Evolutionary conservation across 148 eudicot species (phyloP).

Genomic region (Camellia japonica): DNA sequence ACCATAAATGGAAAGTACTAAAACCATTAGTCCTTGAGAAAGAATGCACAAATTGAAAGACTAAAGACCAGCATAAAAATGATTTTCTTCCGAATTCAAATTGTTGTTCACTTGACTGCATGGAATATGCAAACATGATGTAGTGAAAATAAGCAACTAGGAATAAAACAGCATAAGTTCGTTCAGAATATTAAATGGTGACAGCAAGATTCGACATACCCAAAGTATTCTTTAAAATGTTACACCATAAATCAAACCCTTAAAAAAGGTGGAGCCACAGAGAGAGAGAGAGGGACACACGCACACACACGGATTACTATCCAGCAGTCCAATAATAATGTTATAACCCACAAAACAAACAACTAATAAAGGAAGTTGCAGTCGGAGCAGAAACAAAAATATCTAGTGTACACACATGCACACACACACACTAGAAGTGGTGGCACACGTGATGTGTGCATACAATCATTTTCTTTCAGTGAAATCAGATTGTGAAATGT

Average conservation of each 20-base stretch:
- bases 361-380: not conserved
- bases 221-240: not conserved
- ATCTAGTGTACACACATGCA: not conserved
- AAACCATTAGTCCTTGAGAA: conserved; percentile 12
- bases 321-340: not conserved
- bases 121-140: not conserved
- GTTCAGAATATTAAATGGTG: not conserved
- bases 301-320: not conserved
- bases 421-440: not conserved
- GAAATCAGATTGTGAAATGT: too few species aligned
- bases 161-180: not conserved
- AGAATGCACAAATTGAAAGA: not conserved
- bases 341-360: not conserved
- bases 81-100: not conserved
- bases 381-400: not conserved
- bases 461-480: too few species aligned
- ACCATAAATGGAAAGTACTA: not conserved
- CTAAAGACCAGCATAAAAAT: not conserved
- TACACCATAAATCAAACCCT: not conserved
- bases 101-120: not conserved
- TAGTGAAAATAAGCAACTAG: not conserved
- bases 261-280: not conserved
- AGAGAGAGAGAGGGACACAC: too few species aligned
- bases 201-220: not conserved
- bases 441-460: not conserved